phyloP scores from a whole-genome alignment of 108 stramenopile species.

The Skeletonema grethae region DNA sequence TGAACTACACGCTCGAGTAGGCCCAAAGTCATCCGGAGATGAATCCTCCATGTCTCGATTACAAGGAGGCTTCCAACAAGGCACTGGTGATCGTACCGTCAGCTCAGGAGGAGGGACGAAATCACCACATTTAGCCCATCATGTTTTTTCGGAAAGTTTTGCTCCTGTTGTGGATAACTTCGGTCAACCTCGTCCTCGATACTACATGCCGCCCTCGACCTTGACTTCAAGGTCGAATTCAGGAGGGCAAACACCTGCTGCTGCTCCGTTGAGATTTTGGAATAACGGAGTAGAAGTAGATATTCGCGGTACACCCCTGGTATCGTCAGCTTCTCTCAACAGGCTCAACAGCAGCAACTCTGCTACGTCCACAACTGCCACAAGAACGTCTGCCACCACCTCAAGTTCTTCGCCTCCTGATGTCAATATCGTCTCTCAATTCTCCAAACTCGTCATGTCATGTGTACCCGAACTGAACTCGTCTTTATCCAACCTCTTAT shows the following conservation, averaged over 20 bases:
- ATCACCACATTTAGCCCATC: not conserved
- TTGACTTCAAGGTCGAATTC: no score
- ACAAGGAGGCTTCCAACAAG: not conserved
- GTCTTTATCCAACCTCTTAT: not conserved
- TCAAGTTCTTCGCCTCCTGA: no score
- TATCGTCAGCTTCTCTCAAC: not conserved
- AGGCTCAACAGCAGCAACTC: not conserved
- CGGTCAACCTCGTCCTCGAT: no score
- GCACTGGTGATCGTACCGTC: no score
- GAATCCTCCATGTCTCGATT: not conserved
- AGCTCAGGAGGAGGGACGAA: not conserved
- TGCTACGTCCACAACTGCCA: not conserved
- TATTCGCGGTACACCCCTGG: not conserved
- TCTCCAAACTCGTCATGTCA: not conserved
- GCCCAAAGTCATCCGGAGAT: not conserved
- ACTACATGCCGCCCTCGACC: no score
- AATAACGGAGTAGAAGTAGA: conserved; percentile 4
- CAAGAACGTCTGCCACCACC: not conserved
- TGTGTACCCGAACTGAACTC: not conserved
- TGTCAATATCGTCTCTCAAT: not conserved
- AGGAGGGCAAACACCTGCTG: not conserved
- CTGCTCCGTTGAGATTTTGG: not conserved
- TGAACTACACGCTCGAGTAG: not conserved
- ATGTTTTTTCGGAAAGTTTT: not conserved
- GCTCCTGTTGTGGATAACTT: not conserved